phyloP scores from a whole-genome alignment of 2,329 filamentous ascomycete species.

The Exutisphaerella laricina region DNA sequence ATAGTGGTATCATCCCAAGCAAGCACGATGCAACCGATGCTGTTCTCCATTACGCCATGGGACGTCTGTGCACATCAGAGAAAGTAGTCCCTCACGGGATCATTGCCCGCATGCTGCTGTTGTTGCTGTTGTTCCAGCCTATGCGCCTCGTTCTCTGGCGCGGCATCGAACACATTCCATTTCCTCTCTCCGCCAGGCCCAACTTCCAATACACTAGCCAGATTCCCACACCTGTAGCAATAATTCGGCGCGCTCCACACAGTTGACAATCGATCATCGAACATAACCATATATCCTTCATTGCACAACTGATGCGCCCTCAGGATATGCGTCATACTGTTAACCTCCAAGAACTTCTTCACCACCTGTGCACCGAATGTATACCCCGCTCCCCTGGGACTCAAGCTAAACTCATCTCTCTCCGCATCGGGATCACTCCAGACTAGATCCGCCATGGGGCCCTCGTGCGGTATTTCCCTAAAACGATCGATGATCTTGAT shows the following conservation, averaged over 20 bases:
- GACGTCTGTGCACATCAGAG: too few relatives aligned
- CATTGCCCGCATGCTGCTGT: slow-evolving; percentile 62
- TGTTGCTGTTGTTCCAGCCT: slow-evolving; percentile 72
- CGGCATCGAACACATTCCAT: slow-evolving; percentile 97
- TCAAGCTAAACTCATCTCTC: slow-evolving; percentile 91
- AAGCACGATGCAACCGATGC: too few relatives aligned
- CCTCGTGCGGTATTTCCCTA: slow-evolving; percentile 96
- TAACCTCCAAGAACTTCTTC: slow-evolving; percentile 95
- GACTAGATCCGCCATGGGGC: slow-evolving; percentile 97
- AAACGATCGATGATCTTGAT: slow-evolving; percentile 99
- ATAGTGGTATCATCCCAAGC: too few relatives aligned
- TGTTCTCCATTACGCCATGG: too few relatives aligned
- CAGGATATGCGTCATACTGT: slow-evolving; percentile 95
- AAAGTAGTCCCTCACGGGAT: slow-evolving; percentile 63
- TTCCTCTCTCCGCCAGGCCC: slow-evolving; percentile 87
- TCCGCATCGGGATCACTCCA: slow-evolving; percentile 99
- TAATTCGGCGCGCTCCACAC: slow-evolving; percentile 94
- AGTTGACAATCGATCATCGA: slow-evolving; percentile 88
- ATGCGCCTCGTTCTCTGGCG: slow-evolving; percentile 88
- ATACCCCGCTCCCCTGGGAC: slow-evolving; percentile 88
- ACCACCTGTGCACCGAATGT: slow-evolving; percentile 97
- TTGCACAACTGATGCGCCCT: slow-evolving; percentile 98
- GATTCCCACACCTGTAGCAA: slow-evolving; percentile 73
- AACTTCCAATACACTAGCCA: slow-evolving; percentile 95
- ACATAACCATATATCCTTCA: slow-evolving; percentile 94